Evolutionary conservation across 805 yeast species (phyloP).

Genomic region (Ogataea ganodermae): DNA sequence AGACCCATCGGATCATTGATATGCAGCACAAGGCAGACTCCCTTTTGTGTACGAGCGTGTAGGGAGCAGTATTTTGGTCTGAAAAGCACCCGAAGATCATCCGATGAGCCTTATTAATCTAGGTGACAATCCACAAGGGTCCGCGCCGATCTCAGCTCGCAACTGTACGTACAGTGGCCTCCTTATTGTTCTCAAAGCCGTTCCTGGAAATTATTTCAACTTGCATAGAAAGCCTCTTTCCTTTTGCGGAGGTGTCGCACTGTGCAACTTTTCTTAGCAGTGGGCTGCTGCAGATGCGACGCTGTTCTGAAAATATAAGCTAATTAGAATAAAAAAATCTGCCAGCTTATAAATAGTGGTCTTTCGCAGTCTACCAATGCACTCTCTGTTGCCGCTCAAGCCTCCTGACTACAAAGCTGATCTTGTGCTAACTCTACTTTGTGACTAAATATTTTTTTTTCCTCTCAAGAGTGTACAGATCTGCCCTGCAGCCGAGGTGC

Average conservation of each 20-base stretch:
- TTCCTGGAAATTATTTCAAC: background rate
- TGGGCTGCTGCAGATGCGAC: background rate
- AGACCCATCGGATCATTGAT: background rate
- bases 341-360: constrained; percentile 2
- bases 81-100: background rate
- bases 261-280: background rate
- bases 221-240: background rate
- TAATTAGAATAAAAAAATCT: background rate
- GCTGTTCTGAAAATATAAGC: background rate
- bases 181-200: background rate
- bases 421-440: no score
- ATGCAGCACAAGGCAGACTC: background rate
- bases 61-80: background rate
- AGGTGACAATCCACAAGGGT: background rate
- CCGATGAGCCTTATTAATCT: background rate
- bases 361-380: background rate
- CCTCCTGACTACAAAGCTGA: no score
- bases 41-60: background rate
- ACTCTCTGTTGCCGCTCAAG: background rate
- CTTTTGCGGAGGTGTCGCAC: background rate
- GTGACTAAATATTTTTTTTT: no score
- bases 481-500: no score
- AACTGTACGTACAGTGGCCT: background rate
- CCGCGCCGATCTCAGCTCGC: background rate
- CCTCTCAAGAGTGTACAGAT: no score